Evolutionary conservation across 805 yeast genomes (phyloP).

Genomic region (Starmera quercuum): DNA sequence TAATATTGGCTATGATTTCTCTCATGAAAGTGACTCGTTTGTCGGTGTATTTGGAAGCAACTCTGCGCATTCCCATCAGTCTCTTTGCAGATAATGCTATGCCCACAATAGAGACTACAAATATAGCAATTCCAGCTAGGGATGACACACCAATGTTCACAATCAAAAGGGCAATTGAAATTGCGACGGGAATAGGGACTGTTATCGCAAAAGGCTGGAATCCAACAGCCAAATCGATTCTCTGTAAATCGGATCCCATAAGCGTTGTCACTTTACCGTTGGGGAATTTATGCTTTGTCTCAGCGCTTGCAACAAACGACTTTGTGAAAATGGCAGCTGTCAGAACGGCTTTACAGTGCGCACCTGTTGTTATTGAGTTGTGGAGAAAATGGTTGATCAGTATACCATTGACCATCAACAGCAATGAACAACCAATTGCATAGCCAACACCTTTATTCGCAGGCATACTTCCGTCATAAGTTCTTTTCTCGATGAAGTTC

Average conservation of each 20-base stretch:
- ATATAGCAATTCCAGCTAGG: slow-evolving; percentile 55
- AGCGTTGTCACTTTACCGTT: slow-evolving; percentile 62
- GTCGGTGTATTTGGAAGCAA: slow-evolving; percentile 57
- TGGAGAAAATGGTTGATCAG: slow-evolving; percentile 44
- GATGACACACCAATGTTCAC: slow-evolving; percentile 65
- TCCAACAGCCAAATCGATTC: slow-evolving; percentile 62
- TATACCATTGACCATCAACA: slow-evolving; percentile 33
- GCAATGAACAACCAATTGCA: slow-evolving; percentile 42
- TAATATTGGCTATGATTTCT: slow-evolving; percentile 55
- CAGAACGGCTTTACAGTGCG: slow-evolving; percentile 55
- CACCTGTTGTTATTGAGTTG: slow-evolving; percentile 51
- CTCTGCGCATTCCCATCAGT: slow-evolving; percentile 43
- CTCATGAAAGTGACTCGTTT: slow-evolving; percentile 51
- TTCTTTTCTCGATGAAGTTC: slow-evolving; percentile 40
- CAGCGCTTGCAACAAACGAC: slow-evolving; percentile 47
- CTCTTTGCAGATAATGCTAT: slow-evolving; percentile 38
- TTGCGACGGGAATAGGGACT: slow-evolving; percentile 54
- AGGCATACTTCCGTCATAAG: slow-evolving; percentile 27
- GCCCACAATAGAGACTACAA: slow-evolving; percentile 36
- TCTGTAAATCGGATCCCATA: slow-evolving; percentile 69
- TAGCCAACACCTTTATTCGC: slow-evolving; percentile 51
- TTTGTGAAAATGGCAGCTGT: slow-evolving; percentile 62
- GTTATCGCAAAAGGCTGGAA: slow-evolving; percentile 50
- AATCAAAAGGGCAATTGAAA: slow-evolving; percentile 54
- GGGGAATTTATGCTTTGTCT: slow-evolving; percentile 46